Percentiles rank a stretch among this genome's conserved stretches.
Conservation (phyloP, 768 basidiomycete species). For the Termitomyces titanicus region DNA sequence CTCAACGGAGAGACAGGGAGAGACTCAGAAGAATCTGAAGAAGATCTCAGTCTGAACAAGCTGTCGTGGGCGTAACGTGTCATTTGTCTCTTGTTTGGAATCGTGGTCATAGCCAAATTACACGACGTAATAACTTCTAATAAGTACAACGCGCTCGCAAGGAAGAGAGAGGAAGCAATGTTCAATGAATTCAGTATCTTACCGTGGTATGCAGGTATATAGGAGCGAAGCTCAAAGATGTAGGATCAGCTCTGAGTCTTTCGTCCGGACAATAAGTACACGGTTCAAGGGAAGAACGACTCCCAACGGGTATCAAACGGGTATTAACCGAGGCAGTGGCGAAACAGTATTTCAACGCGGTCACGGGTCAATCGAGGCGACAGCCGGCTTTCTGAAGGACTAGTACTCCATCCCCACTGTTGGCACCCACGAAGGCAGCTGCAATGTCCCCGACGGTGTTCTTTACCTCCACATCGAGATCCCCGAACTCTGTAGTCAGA, state of each 20-base stretch:
- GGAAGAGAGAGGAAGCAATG: no score
- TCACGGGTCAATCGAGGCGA: not conserved
- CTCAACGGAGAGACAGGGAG: not conserved
- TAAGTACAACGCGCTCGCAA: no score
- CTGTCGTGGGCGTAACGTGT: not conserved
- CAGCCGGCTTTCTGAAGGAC: not conserved
- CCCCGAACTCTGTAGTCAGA: constrained; percentile 28
- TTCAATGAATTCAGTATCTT: no score
- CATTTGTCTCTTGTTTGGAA: not conserved
- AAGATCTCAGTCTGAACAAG: no score
- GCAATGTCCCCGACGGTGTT: constrained; percentile 26
- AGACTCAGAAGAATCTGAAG: not conserved
- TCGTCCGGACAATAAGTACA: not conserved
- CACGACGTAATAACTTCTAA: no score
- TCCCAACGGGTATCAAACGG: no score
- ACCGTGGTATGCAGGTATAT: no score
- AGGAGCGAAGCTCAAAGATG: not conserved
- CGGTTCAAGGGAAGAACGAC: no score
- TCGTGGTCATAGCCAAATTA: not conserved
- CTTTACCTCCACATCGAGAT: constrained; percentile 46
- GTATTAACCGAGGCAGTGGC: no score
- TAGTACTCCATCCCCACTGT: not conserved
- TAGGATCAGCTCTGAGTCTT: not conserved
- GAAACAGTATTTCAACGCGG: no score
- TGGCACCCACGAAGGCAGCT: not conserved